Base-by-base conservation (phyloP, 208 protist genomes). In the Acanthamoeba sp. region DNA sequence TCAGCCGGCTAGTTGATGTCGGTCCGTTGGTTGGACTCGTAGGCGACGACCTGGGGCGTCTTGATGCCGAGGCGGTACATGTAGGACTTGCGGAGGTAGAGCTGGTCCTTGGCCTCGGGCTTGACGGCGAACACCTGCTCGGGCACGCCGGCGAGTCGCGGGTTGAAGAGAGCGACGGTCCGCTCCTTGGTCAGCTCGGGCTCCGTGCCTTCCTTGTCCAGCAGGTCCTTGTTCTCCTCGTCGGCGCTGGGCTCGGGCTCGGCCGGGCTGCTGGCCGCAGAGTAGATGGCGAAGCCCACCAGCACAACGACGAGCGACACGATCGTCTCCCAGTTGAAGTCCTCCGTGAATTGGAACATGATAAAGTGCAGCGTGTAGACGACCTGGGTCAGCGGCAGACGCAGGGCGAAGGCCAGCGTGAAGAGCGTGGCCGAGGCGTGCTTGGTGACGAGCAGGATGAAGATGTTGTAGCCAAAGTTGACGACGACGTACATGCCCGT, bases 401-500 rank as follows among this genome's bases (percentile, higher is more conserved):
- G 38, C 14, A 95, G 59, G 40, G 94, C 94, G 36, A 94, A 94
- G 64, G 94, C 94, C 78, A 95, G 93, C 32, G 94, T 94, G n/a
- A 76, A 95, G 78, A 95, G 82, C 7, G 94, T 95, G 45, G 94
- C 94, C 55, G 82, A 85, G 12, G 89, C 94, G 45, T 95, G 89
- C 78, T 95, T 95, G 29, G 94, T 80, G 22, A 95, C 94, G 32
- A 95, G 66, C 48, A 95, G 80, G 91, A 95, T 95, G 40, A 95
- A 95, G 50, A 95, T 64, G 76, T 95, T 95, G 45, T 95, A 95
- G 24, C 48, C 34, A 29, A 95, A 76, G 90, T 95, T 95, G 29
- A 95, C 91, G 24, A 93, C 27, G 50, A 95, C 73, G 59, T 95
- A 95, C 29, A 59, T 34, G 29, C 89, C 38, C 52, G 94, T 84